phyloP scores from a whole-genome alignment of 2,329 filamentous ascomycete genomes.

The Ascochyta viciae-villosae region DNA sequence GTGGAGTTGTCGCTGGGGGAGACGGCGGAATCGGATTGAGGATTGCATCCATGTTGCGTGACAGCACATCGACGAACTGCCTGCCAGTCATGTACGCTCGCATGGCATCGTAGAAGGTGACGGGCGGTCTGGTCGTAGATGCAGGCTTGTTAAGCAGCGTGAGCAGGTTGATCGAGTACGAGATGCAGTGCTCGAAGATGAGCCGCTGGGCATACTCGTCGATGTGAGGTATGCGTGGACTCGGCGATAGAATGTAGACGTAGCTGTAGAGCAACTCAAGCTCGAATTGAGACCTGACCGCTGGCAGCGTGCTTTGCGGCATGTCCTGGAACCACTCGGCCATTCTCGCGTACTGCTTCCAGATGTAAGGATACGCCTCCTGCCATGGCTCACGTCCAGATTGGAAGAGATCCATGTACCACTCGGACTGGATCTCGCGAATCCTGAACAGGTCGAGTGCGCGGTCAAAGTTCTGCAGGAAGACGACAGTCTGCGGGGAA shows the following conservation, averaged over 20 bases:
- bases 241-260: slow-evolving; percentile 86
- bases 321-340: slow-evolving; percentile 82
- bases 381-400: slow-evolving; percentile 72
- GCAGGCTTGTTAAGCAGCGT: slow-evolving; percentile 64
- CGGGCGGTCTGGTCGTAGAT: slow-evolving; percentile 67
- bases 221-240: slow-evolving; percentile 73
- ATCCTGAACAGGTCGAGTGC: slow-evolving; percentile 82
- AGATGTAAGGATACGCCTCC: slow-evolving; percentile 74
- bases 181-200: slow-evolving; percentile 84
- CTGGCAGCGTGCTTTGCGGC: slow-evolving; percentile 67
- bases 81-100: slow-evolving; percentile 75
- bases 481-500: slow-evolving; percentile 59
- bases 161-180: slow-evolving; percentile 79
- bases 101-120: slow-evolving; percentile 88
- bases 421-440: slow-evolving; percentile 83
- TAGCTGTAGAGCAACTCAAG: slow-evolving; percentile 91
- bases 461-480: slow-evolving; percentile 67
- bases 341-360: slow-evolving; percentile 78
- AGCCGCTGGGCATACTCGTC: slow-evolving; percentile 78
- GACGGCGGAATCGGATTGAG: slow-evolving; percentile 52
- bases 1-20: slow-evolving; percentile 39
- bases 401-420: slow-evolving; percentile 89
- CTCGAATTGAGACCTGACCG: slow-evolving; percentile 79
- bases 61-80: slow-evolving; percentile 64
- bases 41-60: slow-evolving; percentile 59